Base-by-base conservation (phyloP, 1,284 basidiomycete species). In the Leccinum pachyderme region DNA sequence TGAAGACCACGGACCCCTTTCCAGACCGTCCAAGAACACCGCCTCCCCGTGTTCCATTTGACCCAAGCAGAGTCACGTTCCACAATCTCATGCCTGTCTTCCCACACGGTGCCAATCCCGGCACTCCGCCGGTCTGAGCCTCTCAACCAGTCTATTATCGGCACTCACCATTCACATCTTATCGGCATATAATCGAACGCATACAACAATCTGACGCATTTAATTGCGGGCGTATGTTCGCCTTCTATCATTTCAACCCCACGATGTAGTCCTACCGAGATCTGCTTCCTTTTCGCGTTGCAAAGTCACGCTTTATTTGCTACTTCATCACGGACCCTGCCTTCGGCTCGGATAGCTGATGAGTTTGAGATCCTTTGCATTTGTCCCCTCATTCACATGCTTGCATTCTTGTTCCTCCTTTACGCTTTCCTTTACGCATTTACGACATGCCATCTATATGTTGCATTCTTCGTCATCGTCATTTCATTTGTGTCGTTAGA, bases 1-100 rank as follows among this genome's bases (percentile, higher is more conserved):
- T 64, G 50, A 57, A 53, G 46, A 43, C 59, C 53, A 47, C 61
- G 54, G 56, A 64, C 56, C 47, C 61, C 54, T 45, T 62, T 57
- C 53, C 57, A 33, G 54, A 60, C 41, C 53, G 62, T 63, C 73
- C 76, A 53, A 69, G 65, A 56, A 81, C 81, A 27, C 80, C 78
- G 13, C 68, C 63, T 33, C 71, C 77, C 48, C 73, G 69, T 33
- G 67, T 77, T 27, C 57, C 61, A 31, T 69, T 73, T 59, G 72
- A 76, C 60, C 79, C 78, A 11, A 76, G 78, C 52, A 74, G 70
- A 58, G 74, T 82, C 59, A 73, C 76, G 29, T 86, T 86, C 60
- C 76, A 75, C 67, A 75, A 82, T 60, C 78, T 86, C 63, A 85
- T 86, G 82, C 84, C 83, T 39, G 73, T 82, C 54, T 73, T 78